Conservation (phyloP, 2,329 filamentous ascomycete species). For the Epichloe gansuensis region DNA sequence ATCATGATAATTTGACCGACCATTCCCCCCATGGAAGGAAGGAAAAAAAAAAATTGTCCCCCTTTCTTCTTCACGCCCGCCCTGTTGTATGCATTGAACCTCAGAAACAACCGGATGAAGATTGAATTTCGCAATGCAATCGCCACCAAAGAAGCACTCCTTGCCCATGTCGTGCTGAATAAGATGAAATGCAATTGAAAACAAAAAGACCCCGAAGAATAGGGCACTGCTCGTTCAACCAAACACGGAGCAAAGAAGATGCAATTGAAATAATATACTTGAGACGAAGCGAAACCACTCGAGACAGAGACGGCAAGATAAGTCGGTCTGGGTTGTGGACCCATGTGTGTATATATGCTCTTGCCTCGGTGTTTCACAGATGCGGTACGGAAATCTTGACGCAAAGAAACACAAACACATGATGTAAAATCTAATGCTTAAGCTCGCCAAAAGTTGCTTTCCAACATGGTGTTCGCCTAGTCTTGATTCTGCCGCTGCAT, state of each 20-base stretch:
- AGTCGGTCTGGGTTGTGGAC: not conserved
- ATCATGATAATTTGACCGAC: not conserved
- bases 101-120: not conserved
- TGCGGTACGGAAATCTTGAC: slow-evolving; percentile 1
- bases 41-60: not conserved
- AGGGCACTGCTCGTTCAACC: too few species aligned
- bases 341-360: not conserved
- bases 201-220: not conserved
- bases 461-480: slow-evolving; percentile 8
- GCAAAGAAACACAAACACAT: not conserved
- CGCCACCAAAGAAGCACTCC: not conserved
- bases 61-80: not conserved
- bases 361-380: not conserved
- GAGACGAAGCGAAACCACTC: not conserved
- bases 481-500: slow-evolving; percentile 21
- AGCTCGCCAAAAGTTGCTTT: not conserved
- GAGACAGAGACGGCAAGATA: not conserved
- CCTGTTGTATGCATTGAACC: not conserved
- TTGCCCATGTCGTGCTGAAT: not conserved
- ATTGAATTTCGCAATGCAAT: not conserved
- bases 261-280: too few species aligned
- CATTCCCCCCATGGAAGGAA: not conserved
- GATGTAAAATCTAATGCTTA: not conserved
- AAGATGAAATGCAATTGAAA: not conserved
- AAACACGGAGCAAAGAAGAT: not conserved